A percentile compares a stretch with the other conserved stretches of the same genome.
Evolutionary conservation across 148 eudicot species (phyloP).

Genomic region (Fagopyrum tataricum): DNA sequence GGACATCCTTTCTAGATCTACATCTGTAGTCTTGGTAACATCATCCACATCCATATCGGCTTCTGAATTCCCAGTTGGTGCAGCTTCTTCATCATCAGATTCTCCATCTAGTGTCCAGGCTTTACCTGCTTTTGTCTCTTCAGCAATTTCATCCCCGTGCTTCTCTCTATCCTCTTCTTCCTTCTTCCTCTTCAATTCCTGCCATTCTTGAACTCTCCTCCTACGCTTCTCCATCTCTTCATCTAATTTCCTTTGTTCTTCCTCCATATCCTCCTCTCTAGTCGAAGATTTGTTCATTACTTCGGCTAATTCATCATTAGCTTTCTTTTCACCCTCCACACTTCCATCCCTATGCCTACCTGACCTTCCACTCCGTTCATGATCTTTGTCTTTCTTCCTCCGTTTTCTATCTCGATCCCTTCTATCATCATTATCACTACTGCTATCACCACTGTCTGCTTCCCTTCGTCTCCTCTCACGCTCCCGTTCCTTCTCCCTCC

Average conservation of each 20-base stretch:
- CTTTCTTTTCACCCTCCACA: constrained; percentile 39
- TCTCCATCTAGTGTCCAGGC: constrained; percentile 80
- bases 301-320: constrained; percentile 34
- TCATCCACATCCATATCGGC: constrained; percentile 44
- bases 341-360: constrained; percentile 48
- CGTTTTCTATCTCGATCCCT: constrained; percentile 51
- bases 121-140: constrained; percentile 55
- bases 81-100: constrained; percentile 78
- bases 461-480: constrained; percentile 38
- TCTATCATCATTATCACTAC: constrained; percentile 30
- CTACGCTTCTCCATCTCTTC: constrained; percentile 89
- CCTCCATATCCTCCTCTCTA: constrained; percentile 65
- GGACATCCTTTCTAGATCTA: constrained; percentile 36
- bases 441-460: constrained; percentile 29
- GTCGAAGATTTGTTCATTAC: constrained; percentile 30
- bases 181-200: constrained; percentile 57
- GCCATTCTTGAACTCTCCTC: constrained; percentile 93
- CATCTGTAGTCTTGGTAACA: constrained; percentile 23
- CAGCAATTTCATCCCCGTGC: constrained; percentile 39
- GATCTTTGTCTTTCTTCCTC: constrained; percentile 47
- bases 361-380: constrained; percentile 31
- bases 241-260: constrained; percentile 70
- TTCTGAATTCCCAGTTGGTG: constrained; percentile 30
- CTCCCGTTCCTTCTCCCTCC: constrained; percentile 25
- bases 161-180: constrained; percentile 64